Base-by-base conservation (phyloP, 2,329 filamentous ascomycete genomes). In the Aureobasidium mangrovei region DNA sequence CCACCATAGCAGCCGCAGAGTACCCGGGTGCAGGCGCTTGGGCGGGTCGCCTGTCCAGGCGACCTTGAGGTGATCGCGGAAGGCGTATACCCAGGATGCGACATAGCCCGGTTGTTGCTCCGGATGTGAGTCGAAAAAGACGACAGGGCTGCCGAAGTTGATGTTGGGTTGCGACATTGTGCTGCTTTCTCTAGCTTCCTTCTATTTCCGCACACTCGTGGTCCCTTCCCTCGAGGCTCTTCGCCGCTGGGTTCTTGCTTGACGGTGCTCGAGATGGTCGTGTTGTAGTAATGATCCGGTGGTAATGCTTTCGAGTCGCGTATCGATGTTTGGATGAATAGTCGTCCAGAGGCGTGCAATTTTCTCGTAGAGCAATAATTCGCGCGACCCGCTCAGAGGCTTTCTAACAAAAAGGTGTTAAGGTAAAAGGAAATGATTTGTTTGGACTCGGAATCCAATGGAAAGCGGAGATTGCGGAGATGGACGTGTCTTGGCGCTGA, bases 111-210 rank as follows among this genome's bases (percentile, higher is more conserved):
- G 41, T 33, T 48, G 55, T 41, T 56, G 57, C 39, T 59, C 57
- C 24, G 57, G 57, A 29, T 57, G 57, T 33, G 57, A 57, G 43
- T 59, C 57, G 57, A 57, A 59, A 47, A 59, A 57, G 55, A 59
- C 45, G 52, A 55, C 44, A n/a, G 57, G 57, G 10, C 39, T 41
- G 33, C 54, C 54, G 40, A 55, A 54, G 6, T 48, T 48, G 53
- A 54, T 40, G 36, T 54, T 54, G 33, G 53, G 53, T 29, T 18
- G 7, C 7, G 49, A 28, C 40, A 44, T 43, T 53, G 40, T 44
- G 39, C 35, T 36, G 26, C 10, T 7, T 7, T 35, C 7, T 35
- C 7, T 35, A 12, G 10, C 10, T 7, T 35, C 10, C 10, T 35
- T 7, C 7, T 35, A 12, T 35, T 7, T 7, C 10, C 7, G 32